A percentile compares a stretch with the other conserved stretches of the same genome.
Conservation (phyloP, 805 yeast species). For the Saccharomycopsis javanensis region DNA sequence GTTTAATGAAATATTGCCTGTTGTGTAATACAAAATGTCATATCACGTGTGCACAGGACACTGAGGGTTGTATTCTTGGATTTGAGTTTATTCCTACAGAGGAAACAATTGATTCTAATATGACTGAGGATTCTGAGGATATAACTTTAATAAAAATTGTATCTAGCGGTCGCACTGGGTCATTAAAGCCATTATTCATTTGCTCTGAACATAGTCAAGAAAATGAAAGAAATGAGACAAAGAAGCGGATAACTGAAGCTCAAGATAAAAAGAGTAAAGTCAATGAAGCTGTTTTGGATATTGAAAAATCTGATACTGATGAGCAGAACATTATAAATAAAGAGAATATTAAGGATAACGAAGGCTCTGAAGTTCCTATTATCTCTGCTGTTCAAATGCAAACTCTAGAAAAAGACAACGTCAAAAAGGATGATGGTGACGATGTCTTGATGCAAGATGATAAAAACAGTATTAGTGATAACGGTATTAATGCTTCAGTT, state of each 20-base stretch:
- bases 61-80: slow-evolving; percentile 40
- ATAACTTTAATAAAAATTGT: slow-evolving; percentile 5
- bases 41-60: slow-evolving; percentile 50
- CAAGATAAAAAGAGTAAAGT: not conserved
- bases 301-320: not conserved
- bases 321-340: not conserved
- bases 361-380: not conserved
- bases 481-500: not conserved
- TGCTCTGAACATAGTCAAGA: slow-evolving; percentile 9
- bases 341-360: not conserved
- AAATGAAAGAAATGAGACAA: not conserved
- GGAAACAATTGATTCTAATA: not conserved
- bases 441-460: not conserved
- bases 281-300: no score
- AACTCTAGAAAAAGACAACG: not conserved
- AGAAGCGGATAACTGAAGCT: not conserved
- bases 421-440: not conserved
- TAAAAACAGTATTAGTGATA: not conserved
- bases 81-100: slow-evolving; percentile 29
- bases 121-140: not conserved
- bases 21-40: slow-evolving; percentile 36
- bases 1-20: slow-evolving; percentile 41
- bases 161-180: slow-evolving; percentile 8
- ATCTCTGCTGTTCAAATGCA: not conserved
- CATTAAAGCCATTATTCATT: slow-evolving; percentile 14